Conservation (phyloP, 2,329 filamentous ascomycete genomes). For the Penicillium sp. region DNA sequence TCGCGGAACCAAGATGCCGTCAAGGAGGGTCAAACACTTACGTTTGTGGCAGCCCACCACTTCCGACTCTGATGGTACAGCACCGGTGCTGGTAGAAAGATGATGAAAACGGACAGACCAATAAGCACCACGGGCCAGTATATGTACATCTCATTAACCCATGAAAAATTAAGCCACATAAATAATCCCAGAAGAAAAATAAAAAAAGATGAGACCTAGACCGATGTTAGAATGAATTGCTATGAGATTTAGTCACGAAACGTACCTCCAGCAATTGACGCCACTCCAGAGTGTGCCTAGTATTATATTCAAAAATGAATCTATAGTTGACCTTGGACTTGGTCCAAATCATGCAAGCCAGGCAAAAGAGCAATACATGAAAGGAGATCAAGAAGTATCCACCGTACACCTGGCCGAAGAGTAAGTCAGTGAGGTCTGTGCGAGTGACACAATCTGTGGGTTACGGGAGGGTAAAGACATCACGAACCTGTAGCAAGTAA, state of each 20-base stretch:
- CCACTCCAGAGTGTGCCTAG: constrained; percentile 85
- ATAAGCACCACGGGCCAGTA: constrained; percentile 89
- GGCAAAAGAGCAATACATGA: constrained; percentile 80
- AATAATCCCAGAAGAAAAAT: constrained; percentile 75
- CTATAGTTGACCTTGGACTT: constrained; percentile 89
- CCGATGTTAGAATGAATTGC: constrained; percentile 26
- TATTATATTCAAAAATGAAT: constrained; percentile 97
- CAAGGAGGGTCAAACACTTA: constrained; percentile 51
- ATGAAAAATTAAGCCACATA: constrained; percentile 89
- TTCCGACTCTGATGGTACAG: constrained; percentile 77
- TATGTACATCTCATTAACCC: constrained; percentile 71
- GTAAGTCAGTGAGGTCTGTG: constrained; percentile 31
- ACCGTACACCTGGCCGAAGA: constrained; percentile 72
- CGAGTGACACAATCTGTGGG: constrained; percentile 1
- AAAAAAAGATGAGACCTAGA: constrained; percentile 79
- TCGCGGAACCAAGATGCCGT: not conserved
- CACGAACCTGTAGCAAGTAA: constrained; percentile 70
- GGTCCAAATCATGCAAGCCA: constrained; percentile 84
- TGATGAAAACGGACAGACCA: constrained; percentile 66
- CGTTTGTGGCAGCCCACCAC: constrained; percentile 91
- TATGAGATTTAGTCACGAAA: not conserved
- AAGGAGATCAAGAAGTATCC: constrained; percentile 87
- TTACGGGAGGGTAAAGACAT: constrained; percentile 7
- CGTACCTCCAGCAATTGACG: constrained; percentile 76
- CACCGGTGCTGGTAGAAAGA: constrained; percentile 77